phyloP scores from a whole-genome alignment of 1,284 basidiomycete genomes.

The Trametes polyzona region DNA sequence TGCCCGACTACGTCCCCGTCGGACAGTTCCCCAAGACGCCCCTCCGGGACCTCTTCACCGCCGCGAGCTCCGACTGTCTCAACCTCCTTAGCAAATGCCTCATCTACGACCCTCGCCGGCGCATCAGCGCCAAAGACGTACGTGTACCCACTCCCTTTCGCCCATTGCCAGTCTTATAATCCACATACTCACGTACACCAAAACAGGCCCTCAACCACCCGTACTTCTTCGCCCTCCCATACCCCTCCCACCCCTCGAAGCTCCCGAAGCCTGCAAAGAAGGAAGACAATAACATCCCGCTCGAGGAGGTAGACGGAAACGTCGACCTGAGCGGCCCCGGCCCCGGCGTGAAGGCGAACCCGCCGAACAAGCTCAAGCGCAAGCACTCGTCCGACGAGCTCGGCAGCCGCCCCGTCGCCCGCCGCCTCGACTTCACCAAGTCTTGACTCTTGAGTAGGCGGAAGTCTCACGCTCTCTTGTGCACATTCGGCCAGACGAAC shows the following conservation, averaged over 20 bases:
- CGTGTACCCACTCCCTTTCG: conserved; percentile 28
- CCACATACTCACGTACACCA: not conserved
- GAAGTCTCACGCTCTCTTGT: not conserved
- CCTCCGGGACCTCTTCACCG: conserved; percentile 87
- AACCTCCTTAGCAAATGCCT: conserved; percentile 84
- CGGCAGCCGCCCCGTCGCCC: conserved; percentile 46
- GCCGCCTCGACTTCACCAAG: conserved; percentile 49
- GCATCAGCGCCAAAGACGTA: conserved; percentile 83
- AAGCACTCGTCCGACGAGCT: conserved; percentile 48
- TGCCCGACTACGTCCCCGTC: conserved; percentile 88
- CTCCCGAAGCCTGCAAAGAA: conserved; percentile 74
- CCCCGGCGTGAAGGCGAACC: conserved; percentile 42
- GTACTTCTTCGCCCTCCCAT: conserved; percentile 80
- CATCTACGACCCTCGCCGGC: conserved; percentile 83
- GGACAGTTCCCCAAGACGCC: conserved; percentile 85
- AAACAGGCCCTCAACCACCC: conserved; percentile 72
- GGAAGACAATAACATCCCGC: conserved; percentile 53
- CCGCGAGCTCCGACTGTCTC: conserved; percentile 86
- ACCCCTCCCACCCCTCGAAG: conserved; percentile 81
- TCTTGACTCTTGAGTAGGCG: not conserved
- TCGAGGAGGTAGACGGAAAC: conserved; percentile 79
- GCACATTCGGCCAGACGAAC: too few relatives aligned
- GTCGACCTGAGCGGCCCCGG: conserved; percentile 47
- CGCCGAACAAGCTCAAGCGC: conserved; percentile 51
- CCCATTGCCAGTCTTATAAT: not conserved